Base-by-base conservation (phyloP, 805 yeast genomes). In the Metschnikowia shivogae region DNA sequence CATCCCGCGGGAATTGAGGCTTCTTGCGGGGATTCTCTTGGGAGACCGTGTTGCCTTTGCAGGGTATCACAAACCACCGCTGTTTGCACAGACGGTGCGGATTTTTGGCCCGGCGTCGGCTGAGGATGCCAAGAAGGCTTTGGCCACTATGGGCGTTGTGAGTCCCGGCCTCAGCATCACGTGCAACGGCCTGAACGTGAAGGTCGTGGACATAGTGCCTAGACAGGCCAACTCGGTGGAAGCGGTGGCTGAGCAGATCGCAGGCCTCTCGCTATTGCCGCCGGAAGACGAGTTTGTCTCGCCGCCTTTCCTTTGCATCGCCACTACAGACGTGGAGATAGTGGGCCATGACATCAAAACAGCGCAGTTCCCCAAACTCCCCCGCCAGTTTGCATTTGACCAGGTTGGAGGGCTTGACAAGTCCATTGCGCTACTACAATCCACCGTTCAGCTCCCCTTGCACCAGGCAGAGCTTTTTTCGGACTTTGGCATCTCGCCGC, bases 401-500 rank as follows among this genome's bases (percentile, higher is more conserved):
- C 68, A 73, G 17, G 80, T 93, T 5, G 99, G 98, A 13, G 99
- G 98, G 0, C 71, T 93, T 19, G 53, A 68, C 0, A 71, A 74
- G 37, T 89, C 88, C 53, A 80, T 90, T 14, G 69, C 72, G 5
- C 57, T 74, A 3, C 65, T 93, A 19, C 73, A 81, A 43, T 73
- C 84, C 6, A 80, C 90, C 0, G 80, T 90, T 7, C 86, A 86
- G 43, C 70, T 92, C 2, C 97, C 99, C 0, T 71, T 93, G 22
- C 80, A 82, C 48, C 80, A 80, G 45, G 96, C 97, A 0, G 74
- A 76, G 5, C 64, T 89, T 28, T 92, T 90, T 56, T 73, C 82
- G 6, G 81, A 86, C 44, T 93, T 92, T 68, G 89, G 92, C n/a
- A 84, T 89, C 14, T 75, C 84, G 7, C 97, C 99, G 7, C 97